Evolutionary conservation across 805 yeast genomes (phyloP).

Genomic region (Yarrowia alimentaria): DNA sequence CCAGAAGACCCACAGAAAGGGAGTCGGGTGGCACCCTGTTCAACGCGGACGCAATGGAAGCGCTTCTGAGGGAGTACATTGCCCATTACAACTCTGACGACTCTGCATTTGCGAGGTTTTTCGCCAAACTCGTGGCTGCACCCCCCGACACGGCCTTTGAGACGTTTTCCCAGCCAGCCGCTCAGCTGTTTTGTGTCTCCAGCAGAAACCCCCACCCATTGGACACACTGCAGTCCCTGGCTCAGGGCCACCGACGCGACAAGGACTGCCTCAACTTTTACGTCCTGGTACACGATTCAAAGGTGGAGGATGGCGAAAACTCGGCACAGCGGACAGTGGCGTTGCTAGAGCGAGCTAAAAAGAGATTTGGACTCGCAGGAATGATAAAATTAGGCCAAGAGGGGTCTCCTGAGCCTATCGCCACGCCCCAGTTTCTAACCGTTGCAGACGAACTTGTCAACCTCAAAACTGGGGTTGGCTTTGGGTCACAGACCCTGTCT

Average conservation of each 20-base stretch:
- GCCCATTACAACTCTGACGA: slow-evolving; percentile 17
- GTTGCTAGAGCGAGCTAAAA: slow-evolving; percentile 43
- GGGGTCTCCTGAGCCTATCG: background rate
- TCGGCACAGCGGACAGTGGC: slow-evolving; percentile 35
- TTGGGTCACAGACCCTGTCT: slow-evolving; percentile 2
- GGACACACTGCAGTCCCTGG: slow-evolving; percentile 49
- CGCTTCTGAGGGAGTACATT: slow-evolving; percentile 27
- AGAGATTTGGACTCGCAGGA: slow-evolving; percentile 39
- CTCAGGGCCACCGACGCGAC: slow-evolving; percentile 52
- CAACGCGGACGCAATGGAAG: slow-evolving; percentile 28
- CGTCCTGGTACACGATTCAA: slow-evolving; percentile 51
- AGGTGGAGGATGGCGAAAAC: slow-evolving; percentile 46
- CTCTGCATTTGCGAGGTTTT: slow-evolving; percentile 45
- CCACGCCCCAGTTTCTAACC: slow-evolving; percentile 11
- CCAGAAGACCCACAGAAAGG: slow-evolving; percentile 41
- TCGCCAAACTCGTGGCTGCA: slow-evolving; percentile 59
- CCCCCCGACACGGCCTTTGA: slow-evolving; percentile 72
- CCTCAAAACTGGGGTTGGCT: slow-evolving; percentile 30
- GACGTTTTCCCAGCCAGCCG: slow-evolving; percentile 81
- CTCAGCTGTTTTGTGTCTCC: slow-evolving; percentile 67
- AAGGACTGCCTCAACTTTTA: slow-evolving; percentile 58
- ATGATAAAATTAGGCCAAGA: slow-evolving; percentile 29
- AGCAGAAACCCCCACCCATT: slow-evolving; percentile 59
- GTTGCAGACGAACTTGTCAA: slow-evolving; percentile 17
- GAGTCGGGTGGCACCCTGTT: slow-evolving; percentile 30